phyloP scores from a whole-genome alignment of 1,284 basidiomycete species.

The Cutaneotrichosporon sp. region DNA sequence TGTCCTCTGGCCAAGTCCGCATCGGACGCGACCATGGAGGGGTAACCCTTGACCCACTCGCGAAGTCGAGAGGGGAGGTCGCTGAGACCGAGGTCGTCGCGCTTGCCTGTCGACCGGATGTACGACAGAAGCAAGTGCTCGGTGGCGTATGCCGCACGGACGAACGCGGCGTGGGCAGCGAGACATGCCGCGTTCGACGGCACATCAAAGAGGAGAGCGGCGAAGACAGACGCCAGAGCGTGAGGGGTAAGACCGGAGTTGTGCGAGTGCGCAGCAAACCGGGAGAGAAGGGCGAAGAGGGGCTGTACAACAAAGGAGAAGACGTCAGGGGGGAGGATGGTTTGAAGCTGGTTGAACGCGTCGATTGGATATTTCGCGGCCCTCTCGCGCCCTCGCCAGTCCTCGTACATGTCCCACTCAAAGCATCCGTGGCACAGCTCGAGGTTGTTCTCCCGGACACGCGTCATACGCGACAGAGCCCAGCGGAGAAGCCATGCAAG shows the following conservation, averaged over 20 bases:
- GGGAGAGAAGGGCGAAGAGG: slow-evolving; percentile 67
- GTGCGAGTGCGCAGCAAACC: slow-evolving; percentile 71
- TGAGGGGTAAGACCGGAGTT: slow-evolving; percentile 77
- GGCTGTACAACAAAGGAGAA: slow-evolving; percentile 61
- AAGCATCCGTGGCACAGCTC: slow-evolving; percentile 63
- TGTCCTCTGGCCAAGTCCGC: slow-evolving; percentile 45
- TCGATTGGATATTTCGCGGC: slow-evolving; percentile 63
- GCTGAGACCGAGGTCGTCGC: slow-evolving; percentile 54
- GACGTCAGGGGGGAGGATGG: slow-evolving; percentile 48
- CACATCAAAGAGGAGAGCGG: slow-evolving; percentile 68
- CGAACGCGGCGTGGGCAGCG: slow-evolving; percentile 70
- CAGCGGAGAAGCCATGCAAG: slow-evolving; percentile 80
- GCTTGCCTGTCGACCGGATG: slow-evolving; percentile 67
- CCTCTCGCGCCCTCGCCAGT: slow-evolving; percentile 70
- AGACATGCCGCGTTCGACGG: slow-evolving; percentile 59
- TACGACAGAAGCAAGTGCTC: slow-evolving; percentile 82
- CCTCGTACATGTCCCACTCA: slow-evolving; percentile 69
- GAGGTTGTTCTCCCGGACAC: slow-evolving; percentile 50
- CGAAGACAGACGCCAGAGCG: slow-evolving; percentile 79
- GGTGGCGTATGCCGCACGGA: slow-evolving; percentile 72
- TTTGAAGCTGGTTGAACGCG: slow-evolving; percentile 59
- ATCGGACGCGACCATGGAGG: slow-evolving; percentile 57
- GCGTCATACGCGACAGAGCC: slow-evolving; percentile 71
- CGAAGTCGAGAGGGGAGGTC: slow-evolving; percentile 71
- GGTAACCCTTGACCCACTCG: slow-evolving; percentile 82